Percentiles rank a stretch among this genome's conserved stretches.
Evolutionary conservation across 176 grass and related monocot species (phyloP).

Genomic region (Aegilops longissima): DNA sequence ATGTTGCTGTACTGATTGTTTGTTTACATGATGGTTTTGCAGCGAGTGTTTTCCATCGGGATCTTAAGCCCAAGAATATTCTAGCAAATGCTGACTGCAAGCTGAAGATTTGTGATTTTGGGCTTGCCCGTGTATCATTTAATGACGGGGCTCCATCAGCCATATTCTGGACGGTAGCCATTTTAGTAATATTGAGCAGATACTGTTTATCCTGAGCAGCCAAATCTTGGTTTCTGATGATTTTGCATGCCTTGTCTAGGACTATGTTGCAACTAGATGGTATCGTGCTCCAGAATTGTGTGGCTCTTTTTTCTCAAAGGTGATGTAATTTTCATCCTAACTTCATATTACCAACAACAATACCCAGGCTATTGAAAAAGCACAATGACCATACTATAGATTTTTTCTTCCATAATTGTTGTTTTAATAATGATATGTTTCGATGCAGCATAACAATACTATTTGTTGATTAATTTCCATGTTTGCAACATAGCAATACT

Average conservation of each 20-base stretch:
- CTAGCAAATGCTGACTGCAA: constrained; percentile 92
- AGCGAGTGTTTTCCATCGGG: constrained; percentile 91
- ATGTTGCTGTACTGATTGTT: constrained; percentile 11
- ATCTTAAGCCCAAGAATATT: constrained; percentile 98
- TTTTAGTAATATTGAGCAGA: constrained; percentile 16
- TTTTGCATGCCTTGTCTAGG: constrained; percentile 41
- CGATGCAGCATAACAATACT: not conserved
- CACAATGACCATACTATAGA: not conserved
- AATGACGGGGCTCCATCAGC: constrained; percentile 79
- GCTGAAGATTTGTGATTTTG: constrained; percentile 90
- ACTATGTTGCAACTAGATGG: constrained; percentile 96
- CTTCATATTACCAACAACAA: constrained; percentile 15
- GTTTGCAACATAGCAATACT: constrained; percentile 1
- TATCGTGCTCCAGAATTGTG: constrained; percentile 92
- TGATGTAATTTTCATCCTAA: constrained; percentile 30
- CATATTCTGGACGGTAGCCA: constrained; percentile 91
- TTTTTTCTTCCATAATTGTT: constrained; percentile 7
- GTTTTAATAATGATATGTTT: not conserved
- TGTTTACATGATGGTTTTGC: constrained; percentile 21
- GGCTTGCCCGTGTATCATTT: constrained; percentile 88
- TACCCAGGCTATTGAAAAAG: not conserved
- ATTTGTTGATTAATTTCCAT: constrained; percentile 14
- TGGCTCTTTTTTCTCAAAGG: constrained; percentile 95
- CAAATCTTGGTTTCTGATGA: constrained; percentile 24
- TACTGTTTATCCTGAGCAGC: not conserved